Percentiles rank a stretch among this genome's conserved stretches.
phyloP scores from a whole-genome alignment of 805 yeast species.

The Teunomyces lycoperdinae region DNA sequence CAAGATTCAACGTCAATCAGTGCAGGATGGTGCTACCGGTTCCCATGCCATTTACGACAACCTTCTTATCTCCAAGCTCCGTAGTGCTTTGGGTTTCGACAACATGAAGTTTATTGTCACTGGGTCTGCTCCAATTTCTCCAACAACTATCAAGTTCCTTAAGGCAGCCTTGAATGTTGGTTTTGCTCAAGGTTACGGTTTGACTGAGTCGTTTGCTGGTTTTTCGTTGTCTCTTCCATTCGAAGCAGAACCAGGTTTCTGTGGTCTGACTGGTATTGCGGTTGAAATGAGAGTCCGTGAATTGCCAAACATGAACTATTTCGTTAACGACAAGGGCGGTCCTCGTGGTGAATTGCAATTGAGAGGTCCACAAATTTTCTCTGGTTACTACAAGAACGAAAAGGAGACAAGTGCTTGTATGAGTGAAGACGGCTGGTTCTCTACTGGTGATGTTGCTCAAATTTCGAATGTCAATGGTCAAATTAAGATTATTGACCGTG shows the following conservation, averaged over 20 bases:
- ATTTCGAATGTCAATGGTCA: constrained; percentile 15
- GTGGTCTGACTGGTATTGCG: constrained; percentile 19
- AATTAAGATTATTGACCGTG: constrained; percentile 26
- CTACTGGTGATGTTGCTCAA: constrained; percentile 24
- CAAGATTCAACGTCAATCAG: constrained; percentile 15
- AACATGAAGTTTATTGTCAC: constrained; percentile 21
- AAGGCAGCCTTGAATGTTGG: constrained; percentile 24
- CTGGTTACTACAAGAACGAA: constrained; percentile 23
- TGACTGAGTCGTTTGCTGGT: constrained; percentile 30
- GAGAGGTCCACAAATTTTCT: constrained; percentile 25
- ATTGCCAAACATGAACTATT: constrained; percentile 24
- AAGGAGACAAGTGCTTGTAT: constrained; percentile 21
- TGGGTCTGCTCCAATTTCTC: constrained; percentile 26
- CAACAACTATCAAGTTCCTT: constrained; percentile 19
- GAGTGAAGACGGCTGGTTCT: constrained; percentile 25
- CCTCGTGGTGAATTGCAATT: constrained; percentile 27
- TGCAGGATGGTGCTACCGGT: constrained; percentile 16
- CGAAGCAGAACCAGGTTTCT: constrained; percentile 22
- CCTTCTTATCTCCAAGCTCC: constrained; percentile 29
- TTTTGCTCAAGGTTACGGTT: constrained; percentile 33
- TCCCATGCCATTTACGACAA: constrained; percentile 15
- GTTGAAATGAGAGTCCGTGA: constrained; percentile 20
- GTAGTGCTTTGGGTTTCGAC: constrained; percentile 32
- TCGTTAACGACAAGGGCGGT: constrained; percentile 18
- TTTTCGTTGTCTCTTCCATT: constrained; percentile 14